Base-by-base conservation (phyloP, 108 stramenopile species). In the Pelagomonas calceolata region DNA sequence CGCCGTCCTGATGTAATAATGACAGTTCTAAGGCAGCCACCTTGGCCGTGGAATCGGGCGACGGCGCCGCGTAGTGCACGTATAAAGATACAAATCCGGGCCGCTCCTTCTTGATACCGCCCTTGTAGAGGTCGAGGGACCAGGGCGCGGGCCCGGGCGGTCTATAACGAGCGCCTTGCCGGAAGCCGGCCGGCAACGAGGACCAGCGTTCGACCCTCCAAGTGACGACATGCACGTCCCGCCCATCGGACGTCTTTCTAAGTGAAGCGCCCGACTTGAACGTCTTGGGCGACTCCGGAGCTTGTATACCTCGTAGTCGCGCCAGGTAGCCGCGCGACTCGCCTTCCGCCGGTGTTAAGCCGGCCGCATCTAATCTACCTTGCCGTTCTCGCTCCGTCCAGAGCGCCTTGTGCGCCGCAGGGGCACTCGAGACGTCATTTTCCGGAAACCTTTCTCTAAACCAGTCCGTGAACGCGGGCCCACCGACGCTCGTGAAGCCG, bases 81-180 rank as follows among this genome's bases (percentile, higher is more conserved):
- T 60, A 60, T 17, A 60, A 26, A 4, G 51, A 17, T 17, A 60
- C 26, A 17, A 60, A 26, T 17, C 51, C 51, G 7, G 51, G 51
- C 21, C 51, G 14, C 21, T 60, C 51, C 21, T 26, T 17, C 21
- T 26, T 16, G 51, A 60, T 60, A 26, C 51, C 51, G 51, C 51
- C 51, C 51, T 60, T 60, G 51, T 60, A 60, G 51, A 60, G 51
- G 21, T 60, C 51, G 7, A 60, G 51, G 51, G 51, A 60, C 51
- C 51, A 60, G 51, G 51, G 51, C 21, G 51, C 51, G 51, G 3
- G 21, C 7, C 51, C 51, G 7, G 14, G 51, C 21, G 51, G 51
- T 26, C 51, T 17, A 26, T 60, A 60, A 26, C 51, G 51, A 17
- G 51, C 51, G 51, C 51, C 51, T 26, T 60, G 21, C 21, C 51